A percentile compares a stretch with the other conserved stretches of the same genome.
These are phyloP conservation scores for Lanmaoa rubissima DNA, from an alignment of 768 basidiomycete species.

Conservation along the genomic window DNA sequence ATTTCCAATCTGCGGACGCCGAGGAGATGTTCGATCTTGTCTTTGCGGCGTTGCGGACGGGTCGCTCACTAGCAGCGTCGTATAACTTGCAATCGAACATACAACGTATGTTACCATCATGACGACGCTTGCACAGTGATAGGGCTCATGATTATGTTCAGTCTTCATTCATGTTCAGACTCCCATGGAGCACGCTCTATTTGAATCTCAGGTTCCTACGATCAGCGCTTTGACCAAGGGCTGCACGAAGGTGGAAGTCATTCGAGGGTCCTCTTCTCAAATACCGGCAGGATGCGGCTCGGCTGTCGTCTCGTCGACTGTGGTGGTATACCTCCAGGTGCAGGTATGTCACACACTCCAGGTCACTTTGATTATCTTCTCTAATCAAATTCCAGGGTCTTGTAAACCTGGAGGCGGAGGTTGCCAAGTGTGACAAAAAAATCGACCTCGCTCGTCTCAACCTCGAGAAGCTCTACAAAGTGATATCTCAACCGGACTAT, in stretches of 20 bases:
- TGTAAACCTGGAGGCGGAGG: conserved; percentile 85
- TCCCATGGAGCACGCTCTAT: conserved; percentile 59
- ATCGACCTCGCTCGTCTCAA: conserved; percentile 66
- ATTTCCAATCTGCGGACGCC: conserved; percentile 65
- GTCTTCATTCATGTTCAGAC: conserved; percentile 77
- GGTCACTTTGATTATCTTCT: neutral
- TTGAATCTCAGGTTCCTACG: conserved; percentile 71
- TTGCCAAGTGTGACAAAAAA: conserved; percentile 90
- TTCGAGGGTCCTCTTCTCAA: conserved; percentile 54
- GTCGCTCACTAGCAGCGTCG: conserved; percentile 51
- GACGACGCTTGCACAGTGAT: neutral
- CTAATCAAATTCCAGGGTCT: conserved; percentile 58
- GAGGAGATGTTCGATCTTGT: conserved; percentile 86
- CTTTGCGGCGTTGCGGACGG: conserved; percentile 72
- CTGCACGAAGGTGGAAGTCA: conserved; percentile 70
- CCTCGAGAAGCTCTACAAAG: conserved; percentile 74
- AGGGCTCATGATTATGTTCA: conserved; percentile 4
- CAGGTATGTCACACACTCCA: conserved; percentile 48
- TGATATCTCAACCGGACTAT: conserved; percentile 74
- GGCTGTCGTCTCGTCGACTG: conserved; percentile 68
- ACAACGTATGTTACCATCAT: conserved; percentile 8
- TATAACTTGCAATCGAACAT: conserved; percentile 88
- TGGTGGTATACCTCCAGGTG: conserved; percentile 82
- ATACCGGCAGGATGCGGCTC: conserved; percentile 84
- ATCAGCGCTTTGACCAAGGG: conserved; percentile 86